Base-by-base conservation (phyloP, 2,329 filamentous ascomycete species). In the Pseudopithomyces chartarum region DNA sequence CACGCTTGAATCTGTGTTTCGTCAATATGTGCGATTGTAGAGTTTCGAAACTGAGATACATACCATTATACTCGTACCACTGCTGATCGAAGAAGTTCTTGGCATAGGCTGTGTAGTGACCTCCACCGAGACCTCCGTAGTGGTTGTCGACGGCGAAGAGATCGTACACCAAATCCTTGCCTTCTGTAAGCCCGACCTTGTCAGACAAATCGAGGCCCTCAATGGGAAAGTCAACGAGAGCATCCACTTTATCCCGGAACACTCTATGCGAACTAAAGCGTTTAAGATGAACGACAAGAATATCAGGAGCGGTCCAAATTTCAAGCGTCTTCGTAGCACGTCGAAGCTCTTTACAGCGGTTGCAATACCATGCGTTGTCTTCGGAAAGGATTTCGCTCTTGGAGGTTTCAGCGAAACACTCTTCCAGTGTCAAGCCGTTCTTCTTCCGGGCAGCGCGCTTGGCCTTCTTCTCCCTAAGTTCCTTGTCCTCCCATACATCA, bases 51-150 rank as follows among this genome's bases (percentile, higher is more conserved):
- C 33, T 23, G 43, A 22, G 26, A 26, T 20, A 53, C 61, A 54
- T 82, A 95, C 93, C 94, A 75, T 99, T 98, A 76, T 96, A 98
- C 65, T 96, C 91, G 75, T 97, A 97, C 95, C 95, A 99, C 74
- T 90, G 83, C 55, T 85, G 85, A 69, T 96, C 92, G 58, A 90
- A 82, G 76, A 97, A 97, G 74, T 97, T 98, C 80, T 92, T 93
- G 38, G 92, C 93, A 75, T 88, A 93, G 26, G 95, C 95, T 19
- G 93, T 98, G 79, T 99, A 99, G 76, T 99, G 95, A 0, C 95
- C 95, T 40, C 95, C 95, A 57, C 92, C 92, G 36, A 99, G 85
- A 29, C 92, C 92, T 58, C 95, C 95, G 73, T 90, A 97, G 76
- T 99, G 95, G 72, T 97, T 94, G 76, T 99, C 95, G 1, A 99